Base-by-base conservation (phyloP, 306 rosid genomes). In the Carpinus viminea region DNA sequence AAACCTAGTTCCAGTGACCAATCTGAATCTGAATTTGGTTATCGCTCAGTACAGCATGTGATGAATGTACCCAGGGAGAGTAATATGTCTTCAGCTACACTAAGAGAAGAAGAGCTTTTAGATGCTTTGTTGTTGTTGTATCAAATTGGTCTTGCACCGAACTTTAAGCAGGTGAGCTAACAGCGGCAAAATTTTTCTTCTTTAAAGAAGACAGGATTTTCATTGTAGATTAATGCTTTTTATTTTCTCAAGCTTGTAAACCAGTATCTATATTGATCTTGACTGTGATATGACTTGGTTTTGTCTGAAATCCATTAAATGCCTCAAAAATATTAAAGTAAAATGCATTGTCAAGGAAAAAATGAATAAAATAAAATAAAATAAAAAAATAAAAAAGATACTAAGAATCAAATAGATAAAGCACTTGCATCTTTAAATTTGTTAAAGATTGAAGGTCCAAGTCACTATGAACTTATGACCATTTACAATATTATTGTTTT, bases 1-100 rank as follows among this genome's bases (percentile, higher is more conserved):
- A 95, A 95, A 85, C 96, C 98, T 57, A 87, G 98, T 85, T 87
- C 98, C 75, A 90, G 98, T 74, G 91, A 87, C 76, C 97, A 90
- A 80, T 86, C 96, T 64, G 97, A 91, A 85, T 85, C 98, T 4
- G 97, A 93, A 84, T 90, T 85, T 79, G 88, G 81, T 77, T 92
- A 88, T 74, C 77, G 75, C 69, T 78, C 87, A 4, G 72, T 85
- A 80, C 92, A 86, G 78, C 91, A 84, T 70, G 61, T 82, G 88
- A 87, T 82, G 64, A 76, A 88, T 87, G 88, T 91, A 66, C 89
- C 88, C 34, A 88, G 76, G 93, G 98, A 95, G 83, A 86, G 74
- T 83, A 83, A 86, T 83, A 81, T 88, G 79, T 83, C 91, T 68
- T 83, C 91, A 77, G 90, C 90, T 85, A 91, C 84, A 0, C 87